Base-by-base conservation (phyloP, 2,329 filamentous ascomycete genomes). In the Pseudocercospora musae region DNA sequence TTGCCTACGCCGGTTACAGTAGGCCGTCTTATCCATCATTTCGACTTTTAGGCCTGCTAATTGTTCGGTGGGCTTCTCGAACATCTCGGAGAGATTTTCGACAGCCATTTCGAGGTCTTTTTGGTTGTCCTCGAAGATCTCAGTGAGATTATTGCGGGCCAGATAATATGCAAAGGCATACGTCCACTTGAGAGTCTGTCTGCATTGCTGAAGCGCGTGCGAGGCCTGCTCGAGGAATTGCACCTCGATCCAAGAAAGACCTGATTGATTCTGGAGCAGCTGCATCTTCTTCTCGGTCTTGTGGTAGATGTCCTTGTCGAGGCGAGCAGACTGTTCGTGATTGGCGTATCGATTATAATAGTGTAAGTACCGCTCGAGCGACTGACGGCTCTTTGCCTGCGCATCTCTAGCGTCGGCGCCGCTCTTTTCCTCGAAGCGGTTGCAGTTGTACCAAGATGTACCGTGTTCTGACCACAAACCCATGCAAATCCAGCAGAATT, bases 401-500 rank as follows among this genome's bases (percentile, higher is more conserved):
- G 92, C 92, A 75, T 96, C 92, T 37, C 95, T 85, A 4, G 95
- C 95, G 60, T 97, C 93, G 0, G 87, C 83, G 1, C 95, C 95
- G 68, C 91, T 96, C 83, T 95, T 97, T 79, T 98, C 95, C 74
- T 99, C 95, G 71, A 89, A 99, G 8, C 95, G 85, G 75, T 96
- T 99, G 84, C 95, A 99, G 77, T 96, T 99, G 82, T 99, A 99
- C 95, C 95, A 99, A 78, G 92, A 96, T 3, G 94, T 99, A 66
- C 95, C 95, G 75, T 99, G 95, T 78, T 99, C 95, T 0, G 92
- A 96, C 95, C 95, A 99, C 0, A 96, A 82, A 0, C 95, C 95
- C 95, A 99, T 99, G 74, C 95, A 99, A 90, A 99, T 98, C 95
- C 95, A 99, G 79, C 95, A 99, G 73, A 99, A 97, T 73, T 97